Percentiles rank a stretch among this genome's conserved stretches.
Conservation (phyloP, 495 filamentous ascomycete genomes). For the Chaetomium cochliodes region DNA sequence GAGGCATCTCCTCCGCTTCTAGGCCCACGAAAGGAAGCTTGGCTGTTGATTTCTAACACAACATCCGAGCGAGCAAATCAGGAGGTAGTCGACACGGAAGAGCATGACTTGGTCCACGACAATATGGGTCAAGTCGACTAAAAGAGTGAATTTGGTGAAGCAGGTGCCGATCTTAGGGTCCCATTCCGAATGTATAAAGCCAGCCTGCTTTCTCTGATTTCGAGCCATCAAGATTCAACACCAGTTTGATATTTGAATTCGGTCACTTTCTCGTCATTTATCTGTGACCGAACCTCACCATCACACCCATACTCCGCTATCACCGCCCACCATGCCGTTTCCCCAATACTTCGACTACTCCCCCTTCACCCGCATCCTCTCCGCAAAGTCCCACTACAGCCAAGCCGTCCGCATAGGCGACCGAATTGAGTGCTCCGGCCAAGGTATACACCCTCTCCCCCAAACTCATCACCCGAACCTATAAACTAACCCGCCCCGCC, state of each 20-base stretch:
- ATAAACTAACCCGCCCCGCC: neutral
- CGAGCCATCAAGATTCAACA: too few relatives aligned
- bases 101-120: too few relatives aligned
- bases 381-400: constrained; percentile 11
- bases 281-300: neutral
- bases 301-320: neutral
- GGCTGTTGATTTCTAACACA: neutral
- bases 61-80: too few relatives aligned
- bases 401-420: constrained; percentile 16
- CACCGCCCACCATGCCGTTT: neutral
- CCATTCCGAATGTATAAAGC: too few relatives aligned
- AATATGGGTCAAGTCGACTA: too few relatives aligned
- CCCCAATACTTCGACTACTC: constrained; percentile 4
- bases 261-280: neutral
- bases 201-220: too few relatives aligned
- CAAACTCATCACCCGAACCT: neutral
- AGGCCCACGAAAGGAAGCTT: neutral
- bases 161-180: too few relatives aligned
- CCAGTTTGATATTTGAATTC: too few relatives aligned
- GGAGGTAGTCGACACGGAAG: too few relatives aligned
- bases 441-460: constrained; percentile 6
- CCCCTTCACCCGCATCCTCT: constrained; percentile 7
- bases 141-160: too few relatives aligned
- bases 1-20: neutral
- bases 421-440: constrained; percentile 19